Evolutionary conservation across 208 protist genomes (phyloP), one percentile per base, ranked within the genome.

Genomic region (Acanthamoeba sp.): DNA sequence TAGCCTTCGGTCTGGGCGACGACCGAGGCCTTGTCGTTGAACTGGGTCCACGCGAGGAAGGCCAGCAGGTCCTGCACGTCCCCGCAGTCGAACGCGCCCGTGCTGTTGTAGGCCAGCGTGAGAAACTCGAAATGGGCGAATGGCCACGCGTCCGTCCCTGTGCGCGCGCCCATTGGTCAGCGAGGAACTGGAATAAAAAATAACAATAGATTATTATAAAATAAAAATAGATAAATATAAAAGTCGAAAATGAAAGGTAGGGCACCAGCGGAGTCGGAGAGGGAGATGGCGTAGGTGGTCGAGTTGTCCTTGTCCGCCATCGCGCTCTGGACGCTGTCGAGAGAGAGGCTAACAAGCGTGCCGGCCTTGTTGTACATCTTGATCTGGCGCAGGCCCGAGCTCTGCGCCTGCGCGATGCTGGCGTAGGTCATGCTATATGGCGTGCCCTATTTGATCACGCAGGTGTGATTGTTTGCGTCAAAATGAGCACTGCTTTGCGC

Each of bases 21-120:
- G 14, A 38, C 64, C 9, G 64, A 73, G 14, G 29, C 71, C 71
- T 80, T 80, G 36, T 80, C 36, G 71, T 80, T 80, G 71, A 80
- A 45, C 36, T 80, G 71, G 36, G 38, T 20, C 71, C 71, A 80
- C 34, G 71, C 4, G 38, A 80, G 71, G 71, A 80, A 80, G 14
- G 32, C 71, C 32, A 80, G 71, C 71, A 80, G 32, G 36, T 80
- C 71, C 36, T 80, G 71, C 9, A 80, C 71, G 38, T 50, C 71
- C 7, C 71, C 71, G 38, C 71, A 80, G 29, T 80, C 71, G 71
- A 38, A 80, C 27, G 71, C 71, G 22, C 32, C 36, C 32, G 38
- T 32, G 22, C 71, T 80, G 71, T 80, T 80, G 34, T 45, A 48
- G 18, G 32, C n/a, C 27, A 80, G 18, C 38, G 71, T 48, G 10